Evolutionary conservation across 345 rosid species (phyloP), one percentile per base, ranked within the genome.

Genomic region (Isatis tinctoria): DNA sequence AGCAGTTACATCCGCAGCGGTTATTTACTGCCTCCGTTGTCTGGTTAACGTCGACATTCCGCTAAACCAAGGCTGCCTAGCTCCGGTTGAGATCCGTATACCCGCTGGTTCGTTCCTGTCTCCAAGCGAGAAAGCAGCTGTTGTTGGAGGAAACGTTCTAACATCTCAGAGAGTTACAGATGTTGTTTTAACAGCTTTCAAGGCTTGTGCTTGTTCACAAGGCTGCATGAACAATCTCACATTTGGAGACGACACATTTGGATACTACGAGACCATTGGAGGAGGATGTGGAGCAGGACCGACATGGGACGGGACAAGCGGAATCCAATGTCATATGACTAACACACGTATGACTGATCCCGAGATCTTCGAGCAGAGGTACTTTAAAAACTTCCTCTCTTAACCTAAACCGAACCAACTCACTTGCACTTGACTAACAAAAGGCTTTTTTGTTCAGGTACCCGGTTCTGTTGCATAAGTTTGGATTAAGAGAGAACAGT

Each of bases 211-310:
- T 49, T 95, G 99, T 72, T 88, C 97, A 47, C 97, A 95, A 75
- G 97, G 97, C 20, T 95, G 99, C 67, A 95, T 95, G 99, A 95
- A 95, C 74, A 95, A 95, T 79, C 91, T 95, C 72, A 92, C 99
- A 57, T 95, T 92, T 43, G 99, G 99, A 36, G 96, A 95, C 7
- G 74, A 85, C 39, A 87, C 92, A 14, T 95, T 88, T 26, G 97
- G 99, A 24, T 92, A 95, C 68, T 95, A 92, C 5, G 99, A 95
- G 74, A 95, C 99, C 47, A 92, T 95, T 2, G 99, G 96, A 40
- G 97, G 99, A 27, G 99, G 97, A 33, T 82, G 97, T 7, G 97
- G 99, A 8, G 97, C 99, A 1, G 97, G 99, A 62, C 96, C 97
- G 0, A 64, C 70, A 44, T 95, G 97, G 97, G 82, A 87, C 22